Evolutionary conservation across 495 filamentous ascomycete genomes (phyloP).

Genomic region (Podospora comata): DNA sequence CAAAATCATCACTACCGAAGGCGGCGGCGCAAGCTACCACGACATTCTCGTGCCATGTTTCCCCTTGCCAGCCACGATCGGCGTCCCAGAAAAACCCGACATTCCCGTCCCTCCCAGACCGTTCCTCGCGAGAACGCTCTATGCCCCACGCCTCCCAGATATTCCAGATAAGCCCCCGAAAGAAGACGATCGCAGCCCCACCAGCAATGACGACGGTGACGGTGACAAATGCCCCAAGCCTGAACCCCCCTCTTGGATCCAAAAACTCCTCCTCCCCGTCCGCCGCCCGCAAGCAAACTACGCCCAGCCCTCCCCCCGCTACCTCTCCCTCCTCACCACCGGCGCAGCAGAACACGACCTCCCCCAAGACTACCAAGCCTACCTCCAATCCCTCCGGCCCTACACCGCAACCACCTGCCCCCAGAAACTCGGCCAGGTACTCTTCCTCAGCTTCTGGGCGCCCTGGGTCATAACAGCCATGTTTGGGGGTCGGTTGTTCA

Average conservation of each 20-base stretch:
- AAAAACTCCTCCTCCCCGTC: slow-evolving; percentile 34
- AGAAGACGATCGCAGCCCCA: slow-evolving; percentile 8
- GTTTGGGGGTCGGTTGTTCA: slow-evolving; percentile 39
- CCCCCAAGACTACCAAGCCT: slow-evolving; percentile 67
- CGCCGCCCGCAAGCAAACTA: slow-evolving; percentile 61
- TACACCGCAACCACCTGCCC: slow-evolving; percentile 64
- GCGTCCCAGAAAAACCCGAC: slow-evolving; percentile 41
- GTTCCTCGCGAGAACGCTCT: slow-evolving; percentile 47
- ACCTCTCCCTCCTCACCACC: slow-evolving; percentile 69
- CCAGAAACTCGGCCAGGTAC: slow-evolving; percentile 61
- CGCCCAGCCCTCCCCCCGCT: slow-evolving; percentile 79
- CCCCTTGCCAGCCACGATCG: slow-evolving; percentile 52
- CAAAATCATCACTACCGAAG: slow-evolving; percentile 85
- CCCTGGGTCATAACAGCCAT: slow-evolving; percentile 52
- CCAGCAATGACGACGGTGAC: slow-evolving; percentile 24
- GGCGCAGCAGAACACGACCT: slow-evolving; percentile 77
- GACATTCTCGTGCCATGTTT: slow-evolving; percentile 78
- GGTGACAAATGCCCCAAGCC: slow-evolving; percentile 18
- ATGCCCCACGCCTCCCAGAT: slow-evolving; percentile 39
- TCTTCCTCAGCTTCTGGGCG: slow-evolving; percentile 59
- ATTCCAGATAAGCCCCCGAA: slow-evolving; percentile 11
- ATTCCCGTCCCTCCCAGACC: slow-evolving; percentile 40
- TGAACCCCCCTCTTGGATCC: slow-evolving; percentile 29
- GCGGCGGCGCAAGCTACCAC: slow-evolving; percentile 74
- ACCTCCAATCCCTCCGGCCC: slow-evolving; percentile 61